phyloP scores from a whole-genome alignment of 2,329 filamentous ascomycete genomes.

The Fusarium solani-melongenae region DNA sequence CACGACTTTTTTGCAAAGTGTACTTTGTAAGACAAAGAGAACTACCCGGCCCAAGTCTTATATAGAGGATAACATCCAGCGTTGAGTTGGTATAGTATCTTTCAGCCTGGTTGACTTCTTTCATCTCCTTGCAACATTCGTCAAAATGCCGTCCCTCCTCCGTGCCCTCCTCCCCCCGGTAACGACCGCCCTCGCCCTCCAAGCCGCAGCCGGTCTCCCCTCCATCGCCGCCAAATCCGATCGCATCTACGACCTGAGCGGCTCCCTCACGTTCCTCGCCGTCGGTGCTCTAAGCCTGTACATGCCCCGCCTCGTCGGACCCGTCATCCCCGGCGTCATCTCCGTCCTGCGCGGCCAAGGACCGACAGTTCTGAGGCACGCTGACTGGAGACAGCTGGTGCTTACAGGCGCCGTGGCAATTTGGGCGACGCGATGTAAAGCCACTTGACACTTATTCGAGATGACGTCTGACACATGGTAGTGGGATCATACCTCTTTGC shows the following conservation, averaged over 20 bases:
- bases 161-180: slow-evolving; percentile 68
- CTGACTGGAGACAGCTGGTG: slow-evolving; percentile 68
- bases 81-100: neutral
- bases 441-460: neutral
- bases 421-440: slow-evolving; percentile 71
- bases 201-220: slow-evolving; percentile 70
- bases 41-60: too few species aligned
- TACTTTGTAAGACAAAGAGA: neutral
- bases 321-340: slow-evolving; percentile 60
- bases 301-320: slow-evolving; percentile 62
- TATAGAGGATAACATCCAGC: neutral
- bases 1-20: slow-evolving; percentile 8
- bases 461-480: slow-evolving; percentile 40
- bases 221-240: slow-evolving; percentile 71
- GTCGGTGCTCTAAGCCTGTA: slow-evolving; percentile 69
- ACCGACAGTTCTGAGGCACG: slow-evolving; percentile 42
- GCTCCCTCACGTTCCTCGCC: slow-evolving; percentile 73
- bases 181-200: slow-evolving; percentile 71
- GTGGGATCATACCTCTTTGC: slow-evolving; percentile 74
- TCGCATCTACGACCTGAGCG: slow-evolving; percentile 75
- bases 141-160: slow-evolving; percentile 49
- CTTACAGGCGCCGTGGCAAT: slow-evolving; percentile 55
- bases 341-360: neutral
- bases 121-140: neutral
- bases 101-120: neutral